phyloP scores from a whole-genome alignment of 2,329 filamentous ascomycete species.

The Magnaporthiopsis poae region DNA sequence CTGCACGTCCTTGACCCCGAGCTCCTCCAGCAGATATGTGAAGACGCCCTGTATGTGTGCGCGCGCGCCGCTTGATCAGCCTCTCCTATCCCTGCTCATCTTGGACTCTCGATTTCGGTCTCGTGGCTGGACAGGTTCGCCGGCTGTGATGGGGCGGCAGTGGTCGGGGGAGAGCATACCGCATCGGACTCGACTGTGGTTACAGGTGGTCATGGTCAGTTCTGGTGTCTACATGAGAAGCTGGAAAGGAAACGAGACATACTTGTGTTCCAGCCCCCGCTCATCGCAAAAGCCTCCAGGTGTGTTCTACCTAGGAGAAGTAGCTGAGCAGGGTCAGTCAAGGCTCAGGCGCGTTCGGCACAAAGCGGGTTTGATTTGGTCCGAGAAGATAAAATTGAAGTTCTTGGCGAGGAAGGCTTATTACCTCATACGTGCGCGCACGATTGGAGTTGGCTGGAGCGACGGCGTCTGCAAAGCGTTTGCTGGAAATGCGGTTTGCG shows the following conservation, averaged over 20 bases:
- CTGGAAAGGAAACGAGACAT: slow-evolving; percentile 19
- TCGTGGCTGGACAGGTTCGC: not conserved
- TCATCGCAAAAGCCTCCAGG: slow-evolving; percentile 18
- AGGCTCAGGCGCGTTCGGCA: too few species aligned
- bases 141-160: slow-evolving; percentile 12
- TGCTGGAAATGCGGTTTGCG: not conserved
- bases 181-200: slow-evolving; percentile 77
- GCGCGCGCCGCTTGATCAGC: not conserved
- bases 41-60: slow-evolving; percentile 64
- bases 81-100: not conserved
- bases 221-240: not conserved
- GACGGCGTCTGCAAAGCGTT: not conserved
- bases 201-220: not conserved
- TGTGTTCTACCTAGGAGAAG: not conserved
- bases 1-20: slow-evolving; percentile 87
- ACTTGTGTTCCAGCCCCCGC: slow-evolving; percentile 82
- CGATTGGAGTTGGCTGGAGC: not conserved
- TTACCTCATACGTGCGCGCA: not conserved
- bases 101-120: not conserved
- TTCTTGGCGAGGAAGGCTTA: not conserved
- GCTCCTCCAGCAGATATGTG: slow-evolving; percentile 82
- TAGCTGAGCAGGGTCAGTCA: not conserved
- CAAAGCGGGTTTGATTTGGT: too few species aligned
- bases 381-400: not conserved
- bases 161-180: slow-evolving; percentile 43